Evolutionary conservation across 1,284 basidiomycete genomes (phyloP).

Genomic region (Cryptococcus hybrid): DNA sequence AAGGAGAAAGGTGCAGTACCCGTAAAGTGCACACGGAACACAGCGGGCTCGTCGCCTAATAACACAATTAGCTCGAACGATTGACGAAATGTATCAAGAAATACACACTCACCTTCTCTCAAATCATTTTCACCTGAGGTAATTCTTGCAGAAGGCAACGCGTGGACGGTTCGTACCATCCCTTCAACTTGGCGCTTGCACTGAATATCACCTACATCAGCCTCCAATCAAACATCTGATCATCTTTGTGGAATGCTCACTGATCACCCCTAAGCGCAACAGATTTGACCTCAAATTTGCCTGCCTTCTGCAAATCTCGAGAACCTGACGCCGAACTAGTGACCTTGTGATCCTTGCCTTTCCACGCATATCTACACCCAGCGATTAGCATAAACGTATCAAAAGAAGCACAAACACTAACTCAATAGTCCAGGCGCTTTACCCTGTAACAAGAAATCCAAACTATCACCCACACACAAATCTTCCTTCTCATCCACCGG

Average conservation of each 20-base stretch:
- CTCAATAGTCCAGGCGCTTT: constrained; percentile 91
- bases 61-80: constrained; percentile 6
- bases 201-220: constrained; percentile 30
- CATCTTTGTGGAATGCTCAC: constrained; percentile 1
- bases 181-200: constrained; percentile 79
- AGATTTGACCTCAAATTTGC: constrained; percentile 75
- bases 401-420: constrained; percentile 48
- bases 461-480: constrained; percentile 85
- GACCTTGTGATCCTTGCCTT: constrained; percentile 70
- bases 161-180: constrained; percentile 72
- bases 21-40: constrained; percentile 73
- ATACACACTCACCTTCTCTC: constrained; percentile 61
- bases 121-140: constrained; percentile 85
- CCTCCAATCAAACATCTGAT: constrained; percentile 10
- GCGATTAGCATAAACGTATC: neutral
- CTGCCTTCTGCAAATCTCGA: constrained; percentile 74
- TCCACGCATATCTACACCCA: constrained; percentile 68
- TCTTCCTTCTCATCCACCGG: constrained; percentile 74
- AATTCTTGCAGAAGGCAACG: constrained; percentile 82
- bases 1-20: constrained; percentile 96
- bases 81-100: neutral
- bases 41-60: constrained; percentile 84
- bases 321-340: constrained; percentile 75
- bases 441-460: constrained; percentile 91
- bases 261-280: constrained; percentile 86